A percentile compares a stretch with the other conserved stretches of the same genome.
phyloP scores from a whole-genome alignment of 306 rosid genomes.

The Herpetospermum pedunculosum region DNA sequence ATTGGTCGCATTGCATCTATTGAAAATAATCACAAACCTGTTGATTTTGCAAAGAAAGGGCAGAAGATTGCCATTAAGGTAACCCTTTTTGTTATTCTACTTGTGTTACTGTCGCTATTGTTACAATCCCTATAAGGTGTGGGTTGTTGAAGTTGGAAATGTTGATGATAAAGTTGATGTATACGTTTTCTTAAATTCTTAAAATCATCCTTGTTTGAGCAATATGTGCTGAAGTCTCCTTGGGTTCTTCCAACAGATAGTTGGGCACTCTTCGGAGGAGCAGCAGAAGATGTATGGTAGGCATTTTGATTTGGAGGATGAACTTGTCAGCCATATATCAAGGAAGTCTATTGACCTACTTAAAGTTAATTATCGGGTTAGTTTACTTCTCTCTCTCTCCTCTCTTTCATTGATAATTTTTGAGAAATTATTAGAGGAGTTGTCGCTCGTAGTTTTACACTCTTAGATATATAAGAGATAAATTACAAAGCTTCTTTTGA shows the following conservation, averaged over 20 bases:
- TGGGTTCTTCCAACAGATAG: conserved; percentile 41
- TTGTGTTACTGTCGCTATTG: not conserved
- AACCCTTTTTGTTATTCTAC: conserved; percentile 4
- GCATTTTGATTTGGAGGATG: conserved; percentile 87
- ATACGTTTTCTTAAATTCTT: not conserved
- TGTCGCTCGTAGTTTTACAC: too few relatives aligned
- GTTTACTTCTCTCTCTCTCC: conserved; percentile 8
- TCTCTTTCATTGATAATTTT: not conserved
- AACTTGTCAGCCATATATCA: conserved; percentile 86
- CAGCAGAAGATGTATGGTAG: conserved; percentile 94
- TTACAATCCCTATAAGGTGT: not conserved
- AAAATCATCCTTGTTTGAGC: not conserved
- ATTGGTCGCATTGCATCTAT: conserved; percentile 83
- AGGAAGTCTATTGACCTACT: conserved; percentile 81
- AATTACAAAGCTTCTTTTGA: not conserved
- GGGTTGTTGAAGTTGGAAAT: not conserved
- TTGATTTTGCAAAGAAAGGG: conserved; percentile 85
- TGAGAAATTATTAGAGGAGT: not conserved
- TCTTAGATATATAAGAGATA: not conserved
- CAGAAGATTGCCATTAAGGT: conserved; percentile 88
- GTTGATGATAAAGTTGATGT: not conserved
- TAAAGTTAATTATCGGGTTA: conserved; percentile 75
- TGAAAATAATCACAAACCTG: conserved; percentile 83
- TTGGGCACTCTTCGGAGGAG: conserved; percentile 67
- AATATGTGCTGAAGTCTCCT: not conserved